Evolutionary conservation across 192 early-diverging fungal species (phyloP), one percentile per base, ranked within the genome.

Genomic region (Phycomyces nitens): DNA sequence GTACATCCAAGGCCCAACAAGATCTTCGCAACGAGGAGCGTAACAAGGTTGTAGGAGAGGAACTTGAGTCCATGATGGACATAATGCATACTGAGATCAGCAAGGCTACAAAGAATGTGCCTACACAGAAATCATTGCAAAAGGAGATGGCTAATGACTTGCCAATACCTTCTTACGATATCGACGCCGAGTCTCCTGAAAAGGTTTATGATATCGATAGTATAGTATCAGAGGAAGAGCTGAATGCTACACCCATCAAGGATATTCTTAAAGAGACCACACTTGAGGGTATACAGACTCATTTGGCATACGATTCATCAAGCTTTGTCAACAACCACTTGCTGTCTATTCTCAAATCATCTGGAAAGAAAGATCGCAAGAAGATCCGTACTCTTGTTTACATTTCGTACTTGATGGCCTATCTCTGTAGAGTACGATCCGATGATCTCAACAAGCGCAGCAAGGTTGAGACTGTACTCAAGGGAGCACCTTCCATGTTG

Each of bases 1-100:
- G 96, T 67, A 94, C 90, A 58, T 91, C 92, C 79, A 96, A 95
- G 80, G 75, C 83, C 53, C 87, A 89, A 62, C 82, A 94, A 57
- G 79, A 86, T 62, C 89, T 98, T 62, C 82, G 82, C 15, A 87
- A 89, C 18, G 75, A 83, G 57, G 94, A 94, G 70, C 89, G 90
- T 68, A 98, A 98, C 74, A 84, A 85, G 60, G 88, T 97, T 61
- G 85, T 92, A 27, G 87, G 88, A 59, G 83, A 84, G 38, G 71
- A 77, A 0, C 65, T 96, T 66, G 68, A 83, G 52, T 80, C 72
- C 42, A 85, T 85, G 16, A 87, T 83, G 64, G 77, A 76, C 42
- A 77, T 79, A 16, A 87, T 96, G 55, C 84, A 83, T 29, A 80
- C 78, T 15, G 80, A 84, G 1, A 93, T 97, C 56, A 84, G 85